These are phyloP conservation scores for Pulveroboletus sp. DNA, from an alignment of 768 basidiomycete species.

Conservation along the genomic window DNA sequence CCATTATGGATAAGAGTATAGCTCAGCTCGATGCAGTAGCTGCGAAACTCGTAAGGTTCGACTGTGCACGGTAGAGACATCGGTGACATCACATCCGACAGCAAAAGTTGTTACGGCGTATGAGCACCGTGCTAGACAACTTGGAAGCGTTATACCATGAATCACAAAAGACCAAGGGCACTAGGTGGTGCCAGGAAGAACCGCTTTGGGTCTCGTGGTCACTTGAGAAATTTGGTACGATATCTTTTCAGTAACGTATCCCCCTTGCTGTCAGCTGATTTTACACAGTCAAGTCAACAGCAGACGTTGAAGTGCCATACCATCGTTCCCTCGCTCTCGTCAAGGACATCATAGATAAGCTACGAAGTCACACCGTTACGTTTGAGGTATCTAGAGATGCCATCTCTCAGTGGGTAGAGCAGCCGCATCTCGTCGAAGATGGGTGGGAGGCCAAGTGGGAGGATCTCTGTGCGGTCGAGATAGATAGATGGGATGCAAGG, in stretches of 20 bases:
- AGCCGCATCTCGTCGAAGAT: slow-evolving; percentile 61
- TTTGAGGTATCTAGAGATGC: slow-evolving; percentile 68
- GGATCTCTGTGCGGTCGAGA: slow-evolving; percentile 72
- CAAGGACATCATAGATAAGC: slow-evolving; percentile 49
- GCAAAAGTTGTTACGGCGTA: slow-evolving; percentile 70
- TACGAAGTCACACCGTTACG: slow-evolving; percentile 63
- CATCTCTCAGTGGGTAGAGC: slow-evolving; percentile 66
- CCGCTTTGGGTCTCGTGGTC: slow-evolving; percentile 84
- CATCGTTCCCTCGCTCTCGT: slow-evolving; percentile 63
- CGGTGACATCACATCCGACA: slow-evolving; percentile 25
- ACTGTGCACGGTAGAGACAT: background rate
- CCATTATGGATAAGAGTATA: slow-evolving; percentile 64
- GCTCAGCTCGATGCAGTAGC: slow-evolving; percentile 56
- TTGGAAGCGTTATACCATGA: slow-evolving; percentile 65
- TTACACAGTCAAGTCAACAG: slow-evolving; percentile 49
- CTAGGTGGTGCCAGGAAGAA: slow-evolving; percentile 66
- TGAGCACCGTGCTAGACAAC: slow-evolving; percentile 61
- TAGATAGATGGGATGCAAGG: slow-evolving; percentile 63
- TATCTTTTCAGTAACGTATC: background rate
- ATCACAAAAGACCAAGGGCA: slow-evolving; percentile 69
- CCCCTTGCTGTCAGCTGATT: slow-evolving; percentile 2
- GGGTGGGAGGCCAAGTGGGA: slow-evolving; percentile 77
- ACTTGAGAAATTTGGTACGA: slow-evolving; percentile 71
- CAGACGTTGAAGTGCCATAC: slow-evolving; percentile 59
- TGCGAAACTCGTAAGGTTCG: slow-evolving; percentile 58